Evolutionary conservation across 2,329 filamentous ascomycete genomes (phyloP), one percentile per base, ranked within the genome.

Genomic region (Penicillium oxalicum): DNA sequence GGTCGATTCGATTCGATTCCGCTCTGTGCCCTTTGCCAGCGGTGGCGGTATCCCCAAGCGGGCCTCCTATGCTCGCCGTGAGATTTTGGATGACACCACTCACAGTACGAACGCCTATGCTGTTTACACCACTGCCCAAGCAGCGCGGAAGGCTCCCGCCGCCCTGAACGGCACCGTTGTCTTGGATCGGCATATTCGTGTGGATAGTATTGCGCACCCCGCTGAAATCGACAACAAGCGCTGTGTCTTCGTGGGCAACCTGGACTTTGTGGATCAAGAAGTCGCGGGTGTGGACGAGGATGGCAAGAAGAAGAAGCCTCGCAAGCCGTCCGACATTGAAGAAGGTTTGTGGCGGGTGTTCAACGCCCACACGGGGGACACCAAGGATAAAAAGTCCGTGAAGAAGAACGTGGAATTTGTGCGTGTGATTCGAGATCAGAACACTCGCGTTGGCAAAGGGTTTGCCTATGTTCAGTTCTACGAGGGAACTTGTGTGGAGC

Each of bases 401-500:
- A 84, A 79, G 52, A 91, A 91, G 57, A 87, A 80, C 55, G 87
- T 98, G 9, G 91, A 98, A 71, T 95, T 85, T 63, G 94, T 98
- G 33, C 87, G 93, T 32, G 90, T 98, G 18, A 81, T 96, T 44
- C 83, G 93, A 47, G 93, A 98, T 64, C 77, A 87, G 54, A 86
- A 87, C 58, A 98, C 94, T 6, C 82, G 94, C 43, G 88, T 98
- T 28, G 90, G 93, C 62, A 98, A 98, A 68, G 93, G 93, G 4
- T 89, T 98, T 64, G 94, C 94, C 53, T 98, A 98, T 63, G 91
- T 98, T 12, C 93, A 98, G 65, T 98, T 98, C 71, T 82, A 85
- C 75, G 88, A 97, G 61, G 82, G 78, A 54, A 96, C 94, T 61
- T 77, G 85, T 39, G 91, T 98, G 40, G 93, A 98, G 70, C 81